phyloP scores from a whole-genome alignment of 2,329 filamentous ascomycete species.

The Botryosphaeria dothidea region DNA sequence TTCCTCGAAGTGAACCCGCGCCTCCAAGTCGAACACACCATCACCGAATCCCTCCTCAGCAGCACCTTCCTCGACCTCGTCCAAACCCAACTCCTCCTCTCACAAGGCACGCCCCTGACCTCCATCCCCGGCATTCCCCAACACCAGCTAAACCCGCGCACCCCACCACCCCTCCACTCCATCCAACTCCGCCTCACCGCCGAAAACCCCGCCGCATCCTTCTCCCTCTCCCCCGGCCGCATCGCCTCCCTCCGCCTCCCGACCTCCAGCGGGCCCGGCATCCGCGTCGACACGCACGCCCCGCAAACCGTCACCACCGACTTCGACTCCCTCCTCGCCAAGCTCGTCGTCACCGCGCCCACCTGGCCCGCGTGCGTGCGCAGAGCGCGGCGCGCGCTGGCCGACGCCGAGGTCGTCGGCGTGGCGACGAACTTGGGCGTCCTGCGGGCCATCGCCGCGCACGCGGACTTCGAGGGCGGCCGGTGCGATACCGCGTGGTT shows the following conservation, averaged over 20 bases:
- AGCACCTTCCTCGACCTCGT: constrained; percentile 55
- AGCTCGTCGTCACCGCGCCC: constrained; percentile 58
- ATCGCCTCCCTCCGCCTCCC: constrained; percentile 57
- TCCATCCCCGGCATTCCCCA: constrained; percentile 22
- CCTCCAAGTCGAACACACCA: constrained; percentile 63
- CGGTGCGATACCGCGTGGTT: constrained; percentile 60
- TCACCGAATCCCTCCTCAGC: constrained; percentile 54
- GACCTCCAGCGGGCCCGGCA: constrained; percentile 54
- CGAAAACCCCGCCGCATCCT: constrained; percentile 56
- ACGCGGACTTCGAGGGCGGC: constrained; percentile 51
- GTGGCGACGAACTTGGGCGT: constrained; percentile 60
- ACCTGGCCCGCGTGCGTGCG: constrained; percentile 54
- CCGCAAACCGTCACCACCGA: constrained; percentile 53
- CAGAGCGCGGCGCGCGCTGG: constrained; percentile 57
- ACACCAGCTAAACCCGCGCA: constrained; percentile 35
- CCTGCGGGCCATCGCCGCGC: constrained; percentile 55
- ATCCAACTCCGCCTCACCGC: constrained; percentile 61
- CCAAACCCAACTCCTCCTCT: constrained; percentile 54
- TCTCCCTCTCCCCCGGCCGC: constrained; percentile 60
- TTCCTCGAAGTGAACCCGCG: constrained; percentile 64
- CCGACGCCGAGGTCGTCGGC: constrained; percentile 57
- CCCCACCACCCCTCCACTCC: constrained; percentile 44
- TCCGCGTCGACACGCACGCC: constrained; percentile 58
- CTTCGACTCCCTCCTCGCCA: constrained; percentile 62
- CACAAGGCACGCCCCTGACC: constrained; percentile 50